phyloP scores from a whole-genome alignment of 1,139 yeast species.

The Pichia sp. region DNA sequence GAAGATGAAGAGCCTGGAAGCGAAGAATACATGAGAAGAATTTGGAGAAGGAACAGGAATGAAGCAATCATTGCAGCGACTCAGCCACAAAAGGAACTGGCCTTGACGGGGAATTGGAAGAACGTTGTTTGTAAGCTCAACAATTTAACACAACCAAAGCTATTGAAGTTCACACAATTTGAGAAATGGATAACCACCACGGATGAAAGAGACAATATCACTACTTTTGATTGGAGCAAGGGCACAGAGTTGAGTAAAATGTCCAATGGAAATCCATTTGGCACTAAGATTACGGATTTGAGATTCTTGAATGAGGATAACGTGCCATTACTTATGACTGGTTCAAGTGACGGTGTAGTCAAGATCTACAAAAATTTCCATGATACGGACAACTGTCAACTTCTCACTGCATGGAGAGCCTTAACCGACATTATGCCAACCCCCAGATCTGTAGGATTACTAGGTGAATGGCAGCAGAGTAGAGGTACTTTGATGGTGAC shows the following conservation, averaged over 20 bases:
- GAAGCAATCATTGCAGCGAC: slow-evolving; percentile 83
- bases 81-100: slow-evolving; percentile 80
- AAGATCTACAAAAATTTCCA: slow-evolving; percentile 78
- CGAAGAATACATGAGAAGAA: slow-evolving; percentile 69
- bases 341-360: slow-evolving; percentile 90
- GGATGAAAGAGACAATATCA: slow-evolving; percentile 77
- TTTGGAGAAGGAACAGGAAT: slow-evolving; percentile 89
- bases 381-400: slow-evolving; percentile 44
- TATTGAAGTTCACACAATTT: slow-evolving; percentile 80
- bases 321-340: slow-evolving; percentile 72
- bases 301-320: slow-evolving; percentile 91
- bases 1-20: slow-evolving; percentile 95
- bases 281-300: slow-evolving; percentile 81
- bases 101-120: slow-evolving; percentile 84
- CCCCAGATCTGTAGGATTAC: slow-evolving; percentile 74
- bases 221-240: slow-evolving; percentile 85
- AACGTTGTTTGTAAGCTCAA: slow-evolving; percentile 54
- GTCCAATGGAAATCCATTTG: slow-evolving; percentile 79
- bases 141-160: slow-evolving; percentile 73
- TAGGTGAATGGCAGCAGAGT: slow-evolving; percentile 96
- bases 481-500: slow-evolving; percentile 87
- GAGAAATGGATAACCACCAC: slow-evolving; percentile 77
- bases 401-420: slow-evolving; percentile 91
- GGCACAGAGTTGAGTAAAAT: slow-evolving; percentile 55
- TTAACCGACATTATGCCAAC: slow-evolving; percentile 77